Conservation (phyloP, 305 asterid genomes). For the Fraxinus xanthoxyloides region DNA sequence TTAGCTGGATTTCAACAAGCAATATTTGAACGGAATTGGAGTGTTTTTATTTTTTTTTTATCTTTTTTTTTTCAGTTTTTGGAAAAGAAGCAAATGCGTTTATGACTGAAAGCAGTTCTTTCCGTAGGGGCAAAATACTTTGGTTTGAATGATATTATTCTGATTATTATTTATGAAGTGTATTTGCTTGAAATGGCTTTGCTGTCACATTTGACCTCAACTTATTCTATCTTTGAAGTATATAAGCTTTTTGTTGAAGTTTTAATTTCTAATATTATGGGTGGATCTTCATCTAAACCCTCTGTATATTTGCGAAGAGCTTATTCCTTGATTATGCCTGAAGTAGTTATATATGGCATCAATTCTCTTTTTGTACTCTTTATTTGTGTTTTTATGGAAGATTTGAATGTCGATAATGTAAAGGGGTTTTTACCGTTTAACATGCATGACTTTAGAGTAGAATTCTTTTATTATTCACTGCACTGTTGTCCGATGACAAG, state of each 20-base stretch:
- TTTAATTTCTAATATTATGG: not conserved
- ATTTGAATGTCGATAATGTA: not conserved
- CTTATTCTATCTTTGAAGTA: not conserved
- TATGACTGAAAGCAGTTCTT: not conserved
- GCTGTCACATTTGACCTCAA: not conserved
- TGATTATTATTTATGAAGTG: not conserved
- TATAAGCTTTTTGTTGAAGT: not conserved
- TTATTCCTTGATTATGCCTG: not conserved
- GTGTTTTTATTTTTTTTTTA: not conserved
- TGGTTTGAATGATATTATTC: not conserved
- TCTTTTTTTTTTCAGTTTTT: conserved; percentile 5
- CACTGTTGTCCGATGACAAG: not conserved
- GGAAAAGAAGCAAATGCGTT: not conserved
- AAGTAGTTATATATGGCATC: not conserved
- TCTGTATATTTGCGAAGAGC: not conserved
- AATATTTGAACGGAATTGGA: not conserved
- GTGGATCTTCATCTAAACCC: not conserved
- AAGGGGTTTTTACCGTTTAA: conserved; percentile 1
- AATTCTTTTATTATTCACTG: conserved; percentile 8
- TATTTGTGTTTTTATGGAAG: not conserved
- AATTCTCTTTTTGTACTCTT: not conserved
- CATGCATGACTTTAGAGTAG: not conserved
- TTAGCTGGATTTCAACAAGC: not conserved
- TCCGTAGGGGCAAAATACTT: not conserved
- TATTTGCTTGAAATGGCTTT: not conserved